Evolutionary conservation across 2,329 filamentous ascomycete species (phyloP), one percentile per base, ranked within the genome.

Genomic region (Hypomyces perniciosus): DNA sequence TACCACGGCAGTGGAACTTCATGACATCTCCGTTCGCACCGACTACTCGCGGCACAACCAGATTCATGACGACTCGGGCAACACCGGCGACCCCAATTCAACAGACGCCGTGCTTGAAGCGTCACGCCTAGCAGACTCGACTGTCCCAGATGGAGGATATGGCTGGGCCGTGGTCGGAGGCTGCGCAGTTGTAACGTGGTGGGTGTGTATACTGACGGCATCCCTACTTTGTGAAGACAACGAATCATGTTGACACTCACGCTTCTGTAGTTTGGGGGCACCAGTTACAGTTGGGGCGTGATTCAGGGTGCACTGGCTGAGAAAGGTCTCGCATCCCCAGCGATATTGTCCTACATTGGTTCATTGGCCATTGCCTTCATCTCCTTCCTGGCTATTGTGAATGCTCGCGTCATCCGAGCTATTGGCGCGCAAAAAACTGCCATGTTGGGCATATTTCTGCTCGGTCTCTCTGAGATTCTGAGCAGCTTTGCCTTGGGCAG

Each of bases 271-370:
- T 73, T 77, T 44, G 74, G 77, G n/a, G 81, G 80, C 29, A 77
- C 73, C 1, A 72, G 70, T 6, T 81, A 81, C 56, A 74, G 71
- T 53, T 85, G 81, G 80, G 82, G 81, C 5, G 72, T 85, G 0
- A 67, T 84, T 10, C 82, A 85, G 61, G 72, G 72, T 2, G 80
- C 75, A 0, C 69, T 85, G 0, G 72, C 82, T 0, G 65, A 74
- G 34, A 63, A 74, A 13, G 67, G 69, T 0, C 64, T 81, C 1
- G 71, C 73, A 0, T 71, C 72, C 0, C 67, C 79, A 0, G 73
- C 75, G 0, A 81, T 77, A 0, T 64, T 85, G 8, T 75, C 79
- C 0, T 85, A 82, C 53, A 77, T 84, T 5, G 81, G 81, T 0
- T 79, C 76, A 0, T 61, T 76, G 0, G 73, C 74, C 0, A 61